Evolutionary conservation across 2,329 filamentous ascomycete species (phyloP).

Genomic region (Oidium heveae): DNA sequence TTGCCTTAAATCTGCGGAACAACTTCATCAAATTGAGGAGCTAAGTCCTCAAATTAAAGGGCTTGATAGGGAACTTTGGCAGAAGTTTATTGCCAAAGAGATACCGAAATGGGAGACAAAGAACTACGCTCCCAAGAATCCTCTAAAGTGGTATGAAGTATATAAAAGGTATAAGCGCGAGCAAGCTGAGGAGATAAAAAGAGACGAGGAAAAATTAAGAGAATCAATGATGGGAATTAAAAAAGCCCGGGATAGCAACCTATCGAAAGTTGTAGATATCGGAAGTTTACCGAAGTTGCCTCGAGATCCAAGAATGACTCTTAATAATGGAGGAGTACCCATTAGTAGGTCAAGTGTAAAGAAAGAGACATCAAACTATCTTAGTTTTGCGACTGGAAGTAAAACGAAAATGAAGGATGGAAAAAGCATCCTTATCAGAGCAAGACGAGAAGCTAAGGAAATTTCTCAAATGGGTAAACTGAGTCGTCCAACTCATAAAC

Average conservation of each 20-base stretch:
- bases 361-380: conserved; percentile 13
- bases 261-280: conserved; percentile 28
- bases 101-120: conserved; percentile 38
- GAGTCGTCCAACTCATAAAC: conserved; percentile 16
- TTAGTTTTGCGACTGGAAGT: conserved; percentile 22
- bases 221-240: conserved; percentile 31
- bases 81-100: conserved; percentile 51
- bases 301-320: conserved; percentile 15
- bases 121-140: conserved; percentile 37
- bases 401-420: conserved; percentile 26
- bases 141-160: conserved; percentile 50
- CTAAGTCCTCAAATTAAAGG: conserved; percentile 53
- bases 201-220: conserved; percentile 28
- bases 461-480: conserved; percentile 24
- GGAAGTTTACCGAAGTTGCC: conserved; percentile 20
- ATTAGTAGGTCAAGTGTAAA: conserved; percentile 10
- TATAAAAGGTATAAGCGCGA: conserved; percentile 44
- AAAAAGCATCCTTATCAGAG: conserved; percentile 28
- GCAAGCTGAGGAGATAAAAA: conserved; percentile 28
- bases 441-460: conserved; percentile 29
- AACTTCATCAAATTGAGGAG: conserved; percentile 49
- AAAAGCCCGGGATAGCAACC: conserved; percentile 29
- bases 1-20: conserved; percentile 44
- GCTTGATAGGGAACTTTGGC: conserved; percentile 50
- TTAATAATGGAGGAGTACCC: conserved; percentile 14